Evolutionary conservation across 169 alveolate genomes (phyloP), one percentile per base, ranked within the genome.

Genomic region (Hepatocystis sp.): DNA sequence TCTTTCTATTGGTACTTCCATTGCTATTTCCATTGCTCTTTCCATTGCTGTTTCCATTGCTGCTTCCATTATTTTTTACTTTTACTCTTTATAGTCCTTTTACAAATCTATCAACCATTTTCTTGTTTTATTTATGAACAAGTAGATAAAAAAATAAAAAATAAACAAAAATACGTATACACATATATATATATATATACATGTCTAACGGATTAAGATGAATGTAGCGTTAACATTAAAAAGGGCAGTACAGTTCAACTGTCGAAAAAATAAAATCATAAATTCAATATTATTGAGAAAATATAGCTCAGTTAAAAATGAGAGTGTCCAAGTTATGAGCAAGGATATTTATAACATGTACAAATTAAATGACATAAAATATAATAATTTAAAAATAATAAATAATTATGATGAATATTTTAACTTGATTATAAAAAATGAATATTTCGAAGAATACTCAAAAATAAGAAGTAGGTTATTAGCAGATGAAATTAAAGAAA

Each of bases 401-500:
- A 55, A 71, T 49, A 71, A 63, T 36, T 71, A 71, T 63, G 86
- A 71, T 71, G 86, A 71, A 58, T 71, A 44, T 28, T 64, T 15
- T 25, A 58, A 71, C 34, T 44, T 71, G 13, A 34, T 71, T 28
- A 63, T 71, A 47, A 71, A 71, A 60, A 71, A 71, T 71, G 86
- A 71, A 19, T 71, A 71, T 49, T 71, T 71, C 13, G 58, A 55
- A 52, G 86, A 71, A 28, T 71, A 71, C 51, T 17, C 86, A 49
- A 19, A 71, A 52, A 55, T 71, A 7, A 15, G 1, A 60, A 56
- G 46, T 63, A 71, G 15, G 8, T 58, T 32, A n/a, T n/a, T n/a
- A n/a, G n/a, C n/a, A n/a, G n/a, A n/a, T n/a, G n/a, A n/a, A n/a
- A n/a, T n/a, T 40, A 51, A 11, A 19, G 25, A 13, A 5, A 65